A percentile compares a stretch with the other conserved stretches of the same genome.
Conservation (phyloP, 306 rosid genomes). For the Acacia confusa region DNA sequence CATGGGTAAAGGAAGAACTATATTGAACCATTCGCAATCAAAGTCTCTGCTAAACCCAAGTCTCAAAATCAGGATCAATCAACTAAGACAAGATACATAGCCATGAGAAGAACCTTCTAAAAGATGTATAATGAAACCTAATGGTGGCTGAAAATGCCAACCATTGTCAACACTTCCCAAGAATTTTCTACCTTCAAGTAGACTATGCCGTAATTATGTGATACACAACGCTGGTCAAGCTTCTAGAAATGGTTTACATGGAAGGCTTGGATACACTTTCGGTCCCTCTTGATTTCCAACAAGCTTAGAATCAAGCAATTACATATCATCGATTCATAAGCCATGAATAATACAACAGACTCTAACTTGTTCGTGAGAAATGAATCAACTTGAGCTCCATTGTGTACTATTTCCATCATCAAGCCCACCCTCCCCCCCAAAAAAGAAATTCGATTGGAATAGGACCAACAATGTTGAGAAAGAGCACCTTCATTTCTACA, state of each 20-base stretch:
- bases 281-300: background rate
- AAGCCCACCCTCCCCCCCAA: too few species aligned
- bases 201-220: background rate
- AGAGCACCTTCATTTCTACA: too few species aligned
- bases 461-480: too few species aligned
- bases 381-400: too few species aligned
- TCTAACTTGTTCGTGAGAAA: too few species aligned
- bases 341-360: background rate
- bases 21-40: background rate
- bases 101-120: background rate
- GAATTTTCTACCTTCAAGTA: background rate
- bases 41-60: background rate
- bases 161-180: background rate
- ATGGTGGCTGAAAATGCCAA: background rate
- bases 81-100: background rate
- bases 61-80: background rate
- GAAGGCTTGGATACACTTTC: background rate
- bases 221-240: background rate
- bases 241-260: constrained; percentile 17
- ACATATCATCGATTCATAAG: background rate
- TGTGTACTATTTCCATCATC: too few species aligned
- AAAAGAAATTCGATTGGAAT: too few species aligned
- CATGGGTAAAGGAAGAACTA: background rate
- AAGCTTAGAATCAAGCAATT: background rate
- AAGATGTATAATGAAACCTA: background rate